Conservation (phyloP, 1,284 basidiomycete species). For the Ceratobasidium sp. region DNA sequence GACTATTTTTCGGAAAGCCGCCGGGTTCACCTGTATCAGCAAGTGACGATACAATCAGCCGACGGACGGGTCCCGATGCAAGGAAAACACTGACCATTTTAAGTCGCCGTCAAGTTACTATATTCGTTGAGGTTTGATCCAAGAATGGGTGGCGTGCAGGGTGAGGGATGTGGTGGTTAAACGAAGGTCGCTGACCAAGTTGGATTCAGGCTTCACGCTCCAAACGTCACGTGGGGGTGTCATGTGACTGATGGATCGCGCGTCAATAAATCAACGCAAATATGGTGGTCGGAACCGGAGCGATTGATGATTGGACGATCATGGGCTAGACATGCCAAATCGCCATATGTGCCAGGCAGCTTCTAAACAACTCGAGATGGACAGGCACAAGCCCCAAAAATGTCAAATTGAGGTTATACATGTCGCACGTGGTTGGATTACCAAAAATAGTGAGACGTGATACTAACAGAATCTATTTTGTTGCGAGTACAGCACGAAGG, state of each 20-base stretch:
- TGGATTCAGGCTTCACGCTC: conserved; percentile 19
- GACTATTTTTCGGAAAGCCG: conserved; percentile 68
- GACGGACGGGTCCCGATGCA: background rate
- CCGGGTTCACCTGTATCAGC: conserved; percentile 50
- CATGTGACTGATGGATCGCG: conserved; percentile 7
- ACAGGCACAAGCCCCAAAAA: background rate
- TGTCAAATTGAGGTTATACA: background rate
- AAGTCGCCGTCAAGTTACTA: background rate
- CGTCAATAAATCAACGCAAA: conserved; percentile 10
- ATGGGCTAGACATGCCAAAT: background rate
- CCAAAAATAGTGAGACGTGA: background rate
- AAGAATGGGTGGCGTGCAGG: background rate
- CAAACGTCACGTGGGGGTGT: conserved; percentile 2
- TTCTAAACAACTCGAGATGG: background rate
- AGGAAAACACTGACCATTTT: conserved; percentile 7
- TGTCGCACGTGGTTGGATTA: background rate
- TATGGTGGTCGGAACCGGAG: background rate
- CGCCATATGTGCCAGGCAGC: background rate
- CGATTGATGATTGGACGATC: background rate
- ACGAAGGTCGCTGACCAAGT: conserved; percentile 3
- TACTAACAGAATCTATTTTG: too few species aligned
- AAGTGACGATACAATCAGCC: background rate
- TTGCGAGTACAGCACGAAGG: too few species aligned
- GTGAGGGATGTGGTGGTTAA: background rate
- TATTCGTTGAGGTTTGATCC: background rate